Percentiles rank a stretch among this genome's conserved stretches.
These are phyloP conservation scores for Backusella tarrabulga DNA, from an alignment of 192 early-diverging fungal genomes.

Conservation along the genomic window DNA sequence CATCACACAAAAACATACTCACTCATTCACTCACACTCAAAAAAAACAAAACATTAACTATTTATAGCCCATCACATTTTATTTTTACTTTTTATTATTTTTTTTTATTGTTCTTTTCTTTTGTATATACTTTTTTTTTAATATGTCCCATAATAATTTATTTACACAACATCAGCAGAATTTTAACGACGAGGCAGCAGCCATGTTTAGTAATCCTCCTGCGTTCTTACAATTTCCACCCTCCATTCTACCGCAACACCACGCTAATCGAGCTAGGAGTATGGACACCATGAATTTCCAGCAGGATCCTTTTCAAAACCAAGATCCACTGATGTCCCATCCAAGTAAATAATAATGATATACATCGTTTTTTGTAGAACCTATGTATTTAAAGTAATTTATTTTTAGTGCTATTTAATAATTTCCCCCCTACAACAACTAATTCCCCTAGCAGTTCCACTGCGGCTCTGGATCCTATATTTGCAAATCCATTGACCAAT, in stretches of 20 bases:
- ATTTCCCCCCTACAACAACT: background rate
- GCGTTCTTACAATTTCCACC: background rate
- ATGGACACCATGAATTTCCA: background rate
- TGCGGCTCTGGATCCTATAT: background rate
- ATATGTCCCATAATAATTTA: conserved; percentile 8
- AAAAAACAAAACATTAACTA: background rate
- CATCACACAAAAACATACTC: background rate
- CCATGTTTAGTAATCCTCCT: background rate
- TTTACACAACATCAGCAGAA: background rate
- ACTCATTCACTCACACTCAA: background rate
- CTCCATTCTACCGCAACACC: background rate
- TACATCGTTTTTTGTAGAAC: background rate
- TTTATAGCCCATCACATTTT: no score
- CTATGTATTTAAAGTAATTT: background rate
- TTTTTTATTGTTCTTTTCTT: background rate
- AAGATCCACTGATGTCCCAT: conserved; percentile 1
- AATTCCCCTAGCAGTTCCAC: background rate
- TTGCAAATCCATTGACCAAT: background rate
- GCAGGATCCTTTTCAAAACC: background rate
- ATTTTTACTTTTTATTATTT: no score
- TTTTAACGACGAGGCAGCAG: background rate
- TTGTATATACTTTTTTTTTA: background rate
- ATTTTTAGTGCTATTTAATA: background rate
- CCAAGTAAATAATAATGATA: conserved; percentile 9
- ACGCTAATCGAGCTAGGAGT: background rate